Evolutionary conservation across 441 rosid genomes (phyloP).

Genomic region (Theobroma grandiflorum): DNA sequence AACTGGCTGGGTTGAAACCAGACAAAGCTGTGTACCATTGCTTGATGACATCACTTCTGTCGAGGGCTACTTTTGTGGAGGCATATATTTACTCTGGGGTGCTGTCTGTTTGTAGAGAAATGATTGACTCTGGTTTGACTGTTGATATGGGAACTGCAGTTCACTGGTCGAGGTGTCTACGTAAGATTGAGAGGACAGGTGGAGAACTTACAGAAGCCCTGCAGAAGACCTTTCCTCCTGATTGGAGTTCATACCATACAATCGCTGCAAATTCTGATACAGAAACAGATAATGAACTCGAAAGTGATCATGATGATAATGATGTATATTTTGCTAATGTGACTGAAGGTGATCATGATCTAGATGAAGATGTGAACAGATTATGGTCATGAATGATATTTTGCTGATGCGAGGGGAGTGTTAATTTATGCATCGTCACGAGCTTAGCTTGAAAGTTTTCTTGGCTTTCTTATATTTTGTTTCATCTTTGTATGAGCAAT

Average conservation of each 20-base stretch:
- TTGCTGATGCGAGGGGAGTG: not conserved
- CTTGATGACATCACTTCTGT: slow-evolving; percentile 81
- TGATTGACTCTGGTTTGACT: slow-evolving; percentile 73
- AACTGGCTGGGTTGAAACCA: slow-evolving; percentile 71
- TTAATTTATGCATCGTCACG: not conserved
- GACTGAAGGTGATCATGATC: slow-evolving; percentile 25
- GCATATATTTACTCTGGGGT: slow-evolving; percentile 68
- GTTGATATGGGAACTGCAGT: slow-evolving; percentile 98
- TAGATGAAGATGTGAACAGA: slow-evolving; percentile 45
- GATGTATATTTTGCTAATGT: slow-evolving; percentile 34
- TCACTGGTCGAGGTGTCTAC: slow-evolving; percentile 83
- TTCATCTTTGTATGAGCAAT: not conserved
- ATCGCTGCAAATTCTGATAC: slow-evolving; percentile 46
- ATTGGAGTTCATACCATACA: slow-evolving; percentile 68
- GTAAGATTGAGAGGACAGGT: slow-evolving; percentile 86
- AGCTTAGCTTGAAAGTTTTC: not conserved
- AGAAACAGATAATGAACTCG: slow-evolving; percentile 44
- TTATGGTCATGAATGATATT: slow-evolving; percentile 24
- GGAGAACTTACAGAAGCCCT: slow-evolving; percentile 89
- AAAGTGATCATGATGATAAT: slow-evolving; percentile 37
- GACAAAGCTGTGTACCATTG: slow-evolving; percentile 95
- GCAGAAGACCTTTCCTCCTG: slow-evolving; percentile 97
- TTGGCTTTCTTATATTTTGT: not conserved
- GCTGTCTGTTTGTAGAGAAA: slow-evolving; percentile 70
- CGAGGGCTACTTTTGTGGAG: slow-evolving; percentile 86